Evolutionary conservation across 768 basidiomycete genomes (phyloP), one percentile per base, ranked within the genome.

Genomic region (Suillus clintonianus): DNA sequence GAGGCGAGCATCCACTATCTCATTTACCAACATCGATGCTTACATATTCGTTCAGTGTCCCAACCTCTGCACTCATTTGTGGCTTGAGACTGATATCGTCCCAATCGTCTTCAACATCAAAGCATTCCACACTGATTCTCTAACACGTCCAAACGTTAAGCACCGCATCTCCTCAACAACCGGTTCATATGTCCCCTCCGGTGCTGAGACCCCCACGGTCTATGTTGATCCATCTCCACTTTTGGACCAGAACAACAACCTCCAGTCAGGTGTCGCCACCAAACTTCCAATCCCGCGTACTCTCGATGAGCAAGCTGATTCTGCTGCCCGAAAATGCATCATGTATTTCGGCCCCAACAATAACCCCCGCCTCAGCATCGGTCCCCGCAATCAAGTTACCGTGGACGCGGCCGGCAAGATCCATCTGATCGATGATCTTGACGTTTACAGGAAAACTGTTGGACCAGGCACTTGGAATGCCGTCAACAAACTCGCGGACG

Each of bases 381-480:
- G 89, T 6, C 83, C 90, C 53, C 88, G 91, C 67, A 94, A 96
- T 75, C 90, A 92, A 69, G 95, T 96, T 68, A 85, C 88, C 59
- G 95, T 96, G 56, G 95, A 96, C 71, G 88, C 91, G 39, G 92
- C 81, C 45, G 93, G 92, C 9, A 90, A 91, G 76, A 92, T 96
- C 65, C 90, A 92, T 72, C 83, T 97, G 27, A 81, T 94, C 64
- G 92, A 94, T 70, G 92, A 92, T 71, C 79, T 96, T 48, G 86
- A 89, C 3, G 90, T 89, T 65, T 97, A 87, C 77, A 80, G 85
- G 72, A 85, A 87, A 69, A 88, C 89, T 4, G 92, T 93, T 63
- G 82, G 89, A 62, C 66, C 82, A 62, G 84, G 87, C 61, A 90
- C 92, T 3, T 96, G 92, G 93, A 89, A 88, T 67, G 84, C 91